Percentiles rank a stretch among this genome's conserved stretches.
Evolutionary conservation across 345 rosid species (phyloP).

Genomic region (Euphorbia peplus): DNA sequence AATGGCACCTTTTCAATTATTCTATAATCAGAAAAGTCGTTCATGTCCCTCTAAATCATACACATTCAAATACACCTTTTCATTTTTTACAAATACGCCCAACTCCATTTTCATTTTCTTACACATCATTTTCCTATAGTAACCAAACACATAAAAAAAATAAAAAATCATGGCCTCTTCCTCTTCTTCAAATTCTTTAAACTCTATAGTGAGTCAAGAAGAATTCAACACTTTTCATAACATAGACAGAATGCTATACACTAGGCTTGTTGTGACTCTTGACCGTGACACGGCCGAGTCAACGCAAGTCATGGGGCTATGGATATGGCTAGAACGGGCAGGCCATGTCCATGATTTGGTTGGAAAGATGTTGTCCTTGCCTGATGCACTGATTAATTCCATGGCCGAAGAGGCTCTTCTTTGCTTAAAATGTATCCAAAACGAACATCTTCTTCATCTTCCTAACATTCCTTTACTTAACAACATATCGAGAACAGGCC

Average conservation of each 20-base stretch:
- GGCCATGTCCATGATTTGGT: slow-evolving; percentile 25
- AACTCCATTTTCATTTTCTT: not conserved
- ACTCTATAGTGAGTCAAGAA: slow-evolving; percentile 24
- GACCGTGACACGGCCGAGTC: slow-evolving; percentile 45
- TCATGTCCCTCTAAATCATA: not conserved
- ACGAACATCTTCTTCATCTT: not conserved
- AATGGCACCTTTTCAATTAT: slow-evolving; percentile 19
- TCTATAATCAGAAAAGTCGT: not conserved
- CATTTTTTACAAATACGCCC: not conserved
- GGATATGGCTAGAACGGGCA: slow-evolving; percentile 55
- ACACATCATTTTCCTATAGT: not conserved
- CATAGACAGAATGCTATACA: slow-evolving; percentile 48
- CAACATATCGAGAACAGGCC: slow-evolving; percentile 19
- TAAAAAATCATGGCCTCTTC: slow-evolving; percentile 6
- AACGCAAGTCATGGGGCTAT: slow-evolving; percentile 50
- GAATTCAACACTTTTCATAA: slow-evolving; percentile 53
- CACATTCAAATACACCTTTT: not conserved
- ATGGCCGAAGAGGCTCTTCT: slow-evolving; percentile 53
- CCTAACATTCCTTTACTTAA: slow-evolving; percentile 26
- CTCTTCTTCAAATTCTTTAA: not conserved
- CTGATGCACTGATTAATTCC: slow-evolving; percentile 29
- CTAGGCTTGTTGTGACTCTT: slow-evolving; percentile 39
- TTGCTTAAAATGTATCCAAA: slow-evolving; percentile 41
- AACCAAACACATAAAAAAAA: not conserved
- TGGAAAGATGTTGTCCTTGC: slow-evolving; percentile 18